Percentiles rank a stretch among this genome's conserved stretches.
Conservation (phyloP, 2,329 filamentous ascomycete species). For the Incumbomyces lentus region DNA sequence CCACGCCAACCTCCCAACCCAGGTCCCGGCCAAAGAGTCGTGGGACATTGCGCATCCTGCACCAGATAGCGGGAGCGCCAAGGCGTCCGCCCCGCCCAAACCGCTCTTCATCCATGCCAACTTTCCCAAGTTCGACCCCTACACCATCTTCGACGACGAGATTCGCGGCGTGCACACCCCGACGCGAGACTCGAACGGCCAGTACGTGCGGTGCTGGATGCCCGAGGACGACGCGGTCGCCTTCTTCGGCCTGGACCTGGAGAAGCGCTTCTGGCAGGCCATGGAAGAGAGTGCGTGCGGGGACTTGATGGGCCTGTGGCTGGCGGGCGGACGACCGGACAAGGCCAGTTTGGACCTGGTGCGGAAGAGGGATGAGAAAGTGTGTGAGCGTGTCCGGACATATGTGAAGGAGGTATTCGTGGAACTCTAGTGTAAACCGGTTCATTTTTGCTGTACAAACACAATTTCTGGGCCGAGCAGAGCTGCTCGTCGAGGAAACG, state of each 20-base stretch:
- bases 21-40: not conserved
- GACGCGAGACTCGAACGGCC: conserved; percentile 24
- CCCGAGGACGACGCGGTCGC: conserved; percentile 22
- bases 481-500: too few species aligned
- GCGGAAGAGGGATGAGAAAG: not conserved
- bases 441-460: too few species aligned
- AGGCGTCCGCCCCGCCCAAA: conserved; percentile 12
- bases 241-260: conserved; percentile 27
- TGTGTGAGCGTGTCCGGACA: not conserved
- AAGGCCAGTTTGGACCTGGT: not conserved
- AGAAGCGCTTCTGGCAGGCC: conserved; percentile 30
- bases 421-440: too few species aligned
- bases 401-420: not conserved
- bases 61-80: too few species aligned
- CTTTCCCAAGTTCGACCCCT: conserved; percentile 29
- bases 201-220: conserved; percentile 27
- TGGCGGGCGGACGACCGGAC: not conserved
- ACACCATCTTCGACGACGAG: conserved; percentile 27
- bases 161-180: conserved; percentile 22
- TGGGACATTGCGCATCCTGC: not conserved
- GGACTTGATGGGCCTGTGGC: conserved; percentile 13
- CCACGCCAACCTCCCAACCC: not conserved
- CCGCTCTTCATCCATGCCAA: conserved; percentile 10
- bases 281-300: conserved; percentile 30
- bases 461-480: too few species aligned